Evolutionary conservation across 2,329 filamentous ascomycete species (phyloP).

Genomic region (Hansfordia pulvinata): DNA sequence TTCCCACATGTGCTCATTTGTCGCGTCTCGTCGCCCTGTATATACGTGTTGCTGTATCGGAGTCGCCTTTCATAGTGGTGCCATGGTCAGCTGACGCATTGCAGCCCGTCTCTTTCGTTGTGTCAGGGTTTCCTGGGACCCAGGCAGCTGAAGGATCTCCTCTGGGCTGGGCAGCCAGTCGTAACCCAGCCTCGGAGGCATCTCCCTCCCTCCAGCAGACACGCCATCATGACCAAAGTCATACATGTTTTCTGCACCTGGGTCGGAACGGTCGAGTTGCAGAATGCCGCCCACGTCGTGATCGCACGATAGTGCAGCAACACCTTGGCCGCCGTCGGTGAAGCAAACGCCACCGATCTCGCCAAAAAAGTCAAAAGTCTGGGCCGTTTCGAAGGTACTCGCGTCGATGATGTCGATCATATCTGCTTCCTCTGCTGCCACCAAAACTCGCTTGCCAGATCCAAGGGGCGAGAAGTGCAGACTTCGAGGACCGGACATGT

Average conservation of each 20-base stretch:
- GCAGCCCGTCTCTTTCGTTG: too few species aligned
- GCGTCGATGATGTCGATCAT: constrained; percentile 59
- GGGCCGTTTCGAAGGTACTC: constrained; percentile 47
- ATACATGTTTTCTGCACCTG: constrained; percentile 19
- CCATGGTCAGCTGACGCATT: too few species aligned
- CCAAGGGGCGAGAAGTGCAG: constrained; percentile 61
- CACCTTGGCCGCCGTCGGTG: constrained; percentile 49
- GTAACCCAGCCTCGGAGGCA: not conserved
- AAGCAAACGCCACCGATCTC: constrained; percentile 59
- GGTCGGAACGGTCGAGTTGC: constrained; percentile 39
- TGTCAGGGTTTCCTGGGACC: too few species aligned
- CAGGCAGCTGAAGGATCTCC: too few species aligned
- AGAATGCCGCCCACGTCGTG: constrained; percentile 51
- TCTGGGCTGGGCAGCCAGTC: not conserved
- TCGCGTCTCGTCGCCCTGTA: too few species aligned
- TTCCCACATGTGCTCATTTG: too few species aligned
- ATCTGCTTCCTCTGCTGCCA: constrained; percentile 66
- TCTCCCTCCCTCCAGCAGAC: too few species aligned
- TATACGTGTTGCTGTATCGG: too few species aligned
- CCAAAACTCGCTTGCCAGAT: constrained; percentile 50
- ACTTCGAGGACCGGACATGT: constrained; percentile 56
- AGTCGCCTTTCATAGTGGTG: too few species aligned
- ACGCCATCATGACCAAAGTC: too few species aligned
- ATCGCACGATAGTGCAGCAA: constrained; percentile 59
- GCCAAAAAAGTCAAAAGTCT: constrained; percentile 62